Base-by-base conservation (phyloP, 139 green algal genomes). In the Trebouxia sp. region DNA sequence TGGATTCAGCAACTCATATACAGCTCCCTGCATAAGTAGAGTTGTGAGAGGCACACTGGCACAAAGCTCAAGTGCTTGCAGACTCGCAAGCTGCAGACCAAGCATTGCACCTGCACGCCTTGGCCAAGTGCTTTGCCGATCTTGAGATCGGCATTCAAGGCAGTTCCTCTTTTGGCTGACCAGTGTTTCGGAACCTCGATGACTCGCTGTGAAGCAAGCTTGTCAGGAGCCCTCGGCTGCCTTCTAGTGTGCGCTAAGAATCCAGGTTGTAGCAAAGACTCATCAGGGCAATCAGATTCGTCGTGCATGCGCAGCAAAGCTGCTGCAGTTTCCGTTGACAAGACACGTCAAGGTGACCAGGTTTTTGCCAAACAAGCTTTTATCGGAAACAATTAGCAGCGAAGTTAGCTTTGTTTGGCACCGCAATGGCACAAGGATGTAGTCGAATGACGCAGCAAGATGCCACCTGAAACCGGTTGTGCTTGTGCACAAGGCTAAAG, bases 1-100 rank as follows among this genome's bases (percentile, higher is more conserved):
- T 17, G 38, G 69, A 26, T 51, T 35, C 41, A 77, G 26, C 38
- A 77, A 41, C 12, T 77, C 69, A 77, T 77, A 77, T 37, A 77
- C 69, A 24, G 69, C 69, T 26, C 69, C 69, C 69, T 77, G 69
- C 41, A 11, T 8, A 7, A 55, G n/a, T n/a, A n/a, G n/a, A n/a
- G n/a, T n/a, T n/a, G n/a, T n/a, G n/a, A n/a, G n/a, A n/a, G n/a
- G n/a, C n/a, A n/a, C n/a, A n/a, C n/a, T n/a, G n/a, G n/a, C n/a
- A n/a, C n/a, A n/a, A n/a, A n/a, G n/a, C n/a, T n/a, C n/a, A n/a
- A n/a, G n/a, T n/a, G n/a, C n/a, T n/a, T n/a, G n/a, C n/a, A n/a
- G n/a, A n/a, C n/a, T n/a, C n/a, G n/a, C n/a, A n/a, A n/a, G n/a
- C n/a, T n/a, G n/a, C n/a, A n/a, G n/a, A n/a, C n/a, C n/a, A n/a